A percentile compares a stretch with the other conserved stretches of the same genome.
Conservation (phyloP, 2,329 filamentous ascomycete genomes). For the Hymenoscyphus salicellus region DNA sequence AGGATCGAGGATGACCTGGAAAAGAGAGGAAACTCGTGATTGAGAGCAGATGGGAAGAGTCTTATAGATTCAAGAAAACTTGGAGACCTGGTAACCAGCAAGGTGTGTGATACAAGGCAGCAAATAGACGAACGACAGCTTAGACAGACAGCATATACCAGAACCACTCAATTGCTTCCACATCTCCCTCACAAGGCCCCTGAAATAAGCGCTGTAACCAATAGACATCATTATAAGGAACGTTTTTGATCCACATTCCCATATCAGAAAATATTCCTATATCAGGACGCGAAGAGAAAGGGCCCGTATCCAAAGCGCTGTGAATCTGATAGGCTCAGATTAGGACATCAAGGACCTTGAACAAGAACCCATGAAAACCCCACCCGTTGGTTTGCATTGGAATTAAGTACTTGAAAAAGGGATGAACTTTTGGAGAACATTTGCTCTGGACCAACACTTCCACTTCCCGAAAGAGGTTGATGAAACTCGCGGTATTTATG, state of each 20-base stretch:
- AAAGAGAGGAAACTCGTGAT: background rate
- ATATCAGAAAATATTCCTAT: background rate
- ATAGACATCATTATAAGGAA: background rate
- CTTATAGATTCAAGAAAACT: background rate
- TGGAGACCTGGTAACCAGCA: background rate
- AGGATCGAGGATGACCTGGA: constrained; percentile 1
- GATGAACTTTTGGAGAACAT: background rate
- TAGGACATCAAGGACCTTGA: background rate
- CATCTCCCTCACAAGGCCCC: background rate
- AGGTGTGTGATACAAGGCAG: background rate
- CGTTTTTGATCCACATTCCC: background rate
- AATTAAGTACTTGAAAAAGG: background rate
- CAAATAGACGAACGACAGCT: background rate
- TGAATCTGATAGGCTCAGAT: background rate
- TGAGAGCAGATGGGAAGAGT: background rate
- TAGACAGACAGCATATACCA: background rate
- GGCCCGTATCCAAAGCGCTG: background rate
- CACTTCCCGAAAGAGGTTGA: background rate
- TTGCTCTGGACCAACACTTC: background rate
- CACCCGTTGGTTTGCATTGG: background rate
- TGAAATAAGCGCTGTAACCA: background rate
- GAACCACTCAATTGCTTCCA: background rate
- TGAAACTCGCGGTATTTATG: background rate
- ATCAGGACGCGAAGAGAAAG: background rate
- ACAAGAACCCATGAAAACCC: background rate